Percentiles rank a stretch among this genome's conserved stretches.
Evolutionary conservation across 306 rosid genomes (phyloP).

Genomic region (Lagenaria siceraria): DNA sequence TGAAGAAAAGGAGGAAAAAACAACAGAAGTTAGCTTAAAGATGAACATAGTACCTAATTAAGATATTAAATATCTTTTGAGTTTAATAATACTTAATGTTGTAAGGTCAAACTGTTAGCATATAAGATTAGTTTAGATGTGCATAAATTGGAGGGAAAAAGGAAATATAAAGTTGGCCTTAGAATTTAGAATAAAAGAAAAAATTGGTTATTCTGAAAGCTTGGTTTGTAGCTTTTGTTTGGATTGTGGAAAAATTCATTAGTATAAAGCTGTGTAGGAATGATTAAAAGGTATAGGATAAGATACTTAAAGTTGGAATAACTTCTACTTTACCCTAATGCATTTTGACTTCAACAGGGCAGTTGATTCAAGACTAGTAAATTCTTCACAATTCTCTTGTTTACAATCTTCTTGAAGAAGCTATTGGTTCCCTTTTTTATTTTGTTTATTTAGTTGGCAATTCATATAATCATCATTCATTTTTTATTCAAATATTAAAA

Average conservation of each 20-base stretch:
- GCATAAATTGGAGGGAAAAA: background rate
- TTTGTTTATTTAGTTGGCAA: background rate
- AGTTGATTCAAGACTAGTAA: background rate
- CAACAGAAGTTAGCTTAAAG: background rate
- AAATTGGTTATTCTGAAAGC: background rate
- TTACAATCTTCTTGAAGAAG: background rate
- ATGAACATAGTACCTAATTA: background rate
- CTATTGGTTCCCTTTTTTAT: background rate
- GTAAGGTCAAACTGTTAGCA: background rate
- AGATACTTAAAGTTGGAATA: constrained; percentile 30
- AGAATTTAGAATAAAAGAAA: background rate
- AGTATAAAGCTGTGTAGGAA: constrained; percentile 24
- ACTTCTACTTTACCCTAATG: constrained; percentile 26
- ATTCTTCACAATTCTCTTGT: background rate
- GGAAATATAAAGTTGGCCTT: background rate
- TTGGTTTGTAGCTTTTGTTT: background rate
- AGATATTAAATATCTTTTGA: background rate
- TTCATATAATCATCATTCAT: background rate
- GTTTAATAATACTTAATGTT: background rate
- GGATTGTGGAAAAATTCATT: background rate
- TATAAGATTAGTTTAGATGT: background rate
- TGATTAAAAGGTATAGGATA: constrained; percentile 25
- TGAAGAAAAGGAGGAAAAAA: background rate
- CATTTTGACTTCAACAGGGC: constrained; percentile 16
- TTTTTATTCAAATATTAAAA: background rate